Evolutionary conservation across 345 rosid genomes (phyloP), one percentile per base, ranked within the genome.

Genomic region (Populus ilicifolia): DNA sequence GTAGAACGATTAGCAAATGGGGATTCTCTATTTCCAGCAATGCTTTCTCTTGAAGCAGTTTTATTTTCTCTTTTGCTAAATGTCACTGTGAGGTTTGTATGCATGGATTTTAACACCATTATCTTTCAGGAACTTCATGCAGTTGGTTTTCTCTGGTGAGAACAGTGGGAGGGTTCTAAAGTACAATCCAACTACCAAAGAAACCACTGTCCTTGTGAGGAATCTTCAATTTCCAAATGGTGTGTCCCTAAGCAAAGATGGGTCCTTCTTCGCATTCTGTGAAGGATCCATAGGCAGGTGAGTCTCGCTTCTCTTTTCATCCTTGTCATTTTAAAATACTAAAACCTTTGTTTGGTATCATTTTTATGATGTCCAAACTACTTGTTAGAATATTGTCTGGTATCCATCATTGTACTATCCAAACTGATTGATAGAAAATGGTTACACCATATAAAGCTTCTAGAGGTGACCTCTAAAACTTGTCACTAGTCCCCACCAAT

Each of bases 201-300:
- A 90, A 81, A 87, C 97, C 65, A 88, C 85, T 68, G 93, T 95
- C 69, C 89, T 95, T 44, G 69, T 82, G 78, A 82, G 88, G 70
- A 86, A 92, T 85, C 73, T 92, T 76, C 94, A 82, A 78, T 95
- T 95, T 80, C 98, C 99, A 1, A 95, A 95, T 71, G 99, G 99
- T 41, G 75, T 93, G 23, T 83, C 99, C 75, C 72, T 96, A 69
- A 92, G 96, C 90, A 96, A 92, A 84, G 99, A 96, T 70, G 90
- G 90, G 69, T 87, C 93, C 61, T 95, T 88, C 86, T 87, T 95
- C 68, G 80, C 93, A 11, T 90, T 89, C 77, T 88, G 92, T 70
- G 97, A 93, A 81, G 91, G 89, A 69, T 68, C 84, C 72, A 12
- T 79, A 43, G 98, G 96, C 87, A 89, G 90, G 98, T 92, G 70